Base-by-base conservation (phyloP, 768 basidiomycete species). In the Pleurotus djamor region DNA sequence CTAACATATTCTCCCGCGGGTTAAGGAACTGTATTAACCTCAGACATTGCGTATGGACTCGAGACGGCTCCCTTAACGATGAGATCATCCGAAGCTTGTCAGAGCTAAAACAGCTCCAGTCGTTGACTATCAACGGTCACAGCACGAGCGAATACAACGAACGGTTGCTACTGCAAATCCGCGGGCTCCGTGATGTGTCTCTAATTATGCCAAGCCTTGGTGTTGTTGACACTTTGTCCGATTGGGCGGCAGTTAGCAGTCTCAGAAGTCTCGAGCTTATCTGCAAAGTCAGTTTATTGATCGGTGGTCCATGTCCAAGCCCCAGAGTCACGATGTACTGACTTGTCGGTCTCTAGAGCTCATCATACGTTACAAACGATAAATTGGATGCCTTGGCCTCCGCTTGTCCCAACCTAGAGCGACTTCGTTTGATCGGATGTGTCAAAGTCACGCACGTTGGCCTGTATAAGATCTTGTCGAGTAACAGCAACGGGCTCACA, bases 111-210 rank as follows among this genome's bases (percentile, higher is more conserved):
- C 63, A 72, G 1, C 72, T 93, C 6, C 65, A 71, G 33, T 84
- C 85, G 51, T 71, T 93, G 2, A 88, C 91, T 66, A 81, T 94
- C 44, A 94, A 93, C 57, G 91, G 91, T 1, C 79, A 84, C 55
- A 76, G 77, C 63, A 76, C 78, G 45, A 77, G 78, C 43, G 74
- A 84, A 56, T 90, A 88, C 62, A 72, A 87, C 61, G 83, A 88
- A 0, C 52, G 52, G 1, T 63, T 83, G 4, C 76, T 94, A 2
- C 59, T 73, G 7, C 71, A 63, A 1, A 87, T 93, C 66, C 72
- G 67, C n/a, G 72, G 68, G 16, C 72, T 92, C 38, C 72, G 71
- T 8, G 82, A 79, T 64, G 74, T 94, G 54, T 81, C 83, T 1
- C 68, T 94, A 58, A 91, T 93, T 52, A 91, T 92, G 91, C 91